Percentiles rank a stretch among this genome's conserved stretches.
Conservation (phyloP, 129 eudicot genomes). For the Apium graveolens region DNA sequence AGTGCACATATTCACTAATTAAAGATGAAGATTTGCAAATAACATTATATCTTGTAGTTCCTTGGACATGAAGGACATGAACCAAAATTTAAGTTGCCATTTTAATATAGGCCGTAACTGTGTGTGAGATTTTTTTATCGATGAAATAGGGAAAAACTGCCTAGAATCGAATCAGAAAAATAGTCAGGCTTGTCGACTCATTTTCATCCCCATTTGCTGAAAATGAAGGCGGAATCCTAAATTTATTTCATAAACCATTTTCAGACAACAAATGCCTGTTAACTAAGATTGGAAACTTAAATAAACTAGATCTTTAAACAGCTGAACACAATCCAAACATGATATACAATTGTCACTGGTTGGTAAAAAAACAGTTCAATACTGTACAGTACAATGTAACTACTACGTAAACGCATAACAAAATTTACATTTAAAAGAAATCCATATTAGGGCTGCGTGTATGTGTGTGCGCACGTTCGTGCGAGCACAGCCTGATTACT, state of each 20-base stretch:
- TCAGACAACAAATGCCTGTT: background rate
- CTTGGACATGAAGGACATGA: background rate
- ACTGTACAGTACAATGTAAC: background rate
- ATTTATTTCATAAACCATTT: background rate
- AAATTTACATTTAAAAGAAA: background rate
- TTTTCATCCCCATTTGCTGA: background rate
- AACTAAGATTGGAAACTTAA: background rate
- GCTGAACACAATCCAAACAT: background rate
- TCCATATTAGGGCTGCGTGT: background rate
- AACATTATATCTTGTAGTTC: background rate
- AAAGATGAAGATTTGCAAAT: background rate
- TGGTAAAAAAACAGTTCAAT: background rate
- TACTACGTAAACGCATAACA: background rate
- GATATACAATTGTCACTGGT: background rate
- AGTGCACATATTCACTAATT: background rate
- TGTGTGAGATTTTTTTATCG: background rate
- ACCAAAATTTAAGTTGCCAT: background rate
- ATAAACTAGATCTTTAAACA: background rate
- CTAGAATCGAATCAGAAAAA: background rate
- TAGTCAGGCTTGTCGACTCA: background rate
- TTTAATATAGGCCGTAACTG: background rate
- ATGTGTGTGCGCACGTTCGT: too few species aligned
- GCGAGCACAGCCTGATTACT: too few species aligned
- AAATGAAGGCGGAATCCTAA: background rate
- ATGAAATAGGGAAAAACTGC: background rate